Conservation (phyloP, 2,329 filamentous ascomycete species). For the Hymenoscyphus albidus region DNA sequence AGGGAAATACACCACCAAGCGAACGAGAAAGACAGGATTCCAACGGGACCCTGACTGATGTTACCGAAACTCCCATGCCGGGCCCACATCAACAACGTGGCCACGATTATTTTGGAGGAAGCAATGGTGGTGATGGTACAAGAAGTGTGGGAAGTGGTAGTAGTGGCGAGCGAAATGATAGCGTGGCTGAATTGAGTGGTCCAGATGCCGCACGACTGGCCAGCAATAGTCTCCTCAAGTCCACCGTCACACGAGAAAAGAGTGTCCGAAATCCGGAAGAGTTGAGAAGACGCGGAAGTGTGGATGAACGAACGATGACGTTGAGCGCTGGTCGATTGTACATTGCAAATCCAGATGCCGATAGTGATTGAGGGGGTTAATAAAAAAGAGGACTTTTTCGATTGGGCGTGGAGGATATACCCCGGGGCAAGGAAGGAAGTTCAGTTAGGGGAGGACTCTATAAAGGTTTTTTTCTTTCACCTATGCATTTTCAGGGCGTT, state of each 20-base stretch:
- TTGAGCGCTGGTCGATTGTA: conserved; percentile 63
- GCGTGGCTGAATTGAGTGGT: conserved; percentile 49
- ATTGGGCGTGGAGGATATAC: conserved; percentile 20
- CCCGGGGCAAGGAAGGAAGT: conserved; percentile 18
- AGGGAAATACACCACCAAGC: conserved; percentile 42
- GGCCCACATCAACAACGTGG: conserved; percentile 9
- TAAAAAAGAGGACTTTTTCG: not conserved
- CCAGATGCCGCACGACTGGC: conserved; percentile 48
- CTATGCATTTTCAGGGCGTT: conserved; percentile 12
- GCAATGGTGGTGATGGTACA: conserved; percentile 27
- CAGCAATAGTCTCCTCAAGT: conserved; percentile 55
- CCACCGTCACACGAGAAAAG: conserved; percentile 59
- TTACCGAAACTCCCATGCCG: conserved; percentile 30
- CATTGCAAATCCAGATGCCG: conserved; percentile 74
- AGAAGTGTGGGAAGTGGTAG: conserved; percentile 33
- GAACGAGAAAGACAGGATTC: conserved; percentile 31
- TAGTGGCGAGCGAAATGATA: conserved; percentile 53
- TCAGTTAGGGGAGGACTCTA: conserved; percentile 12
- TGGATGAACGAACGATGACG: conserved; percentile 75
- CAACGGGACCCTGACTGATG: conserved; percentile 26
- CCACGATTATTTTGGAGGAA: conserved; percentile 28
- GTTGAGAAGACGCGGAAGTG: conserved; percentile 70
- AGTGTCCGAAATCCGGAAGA: conserved; percentile 67
- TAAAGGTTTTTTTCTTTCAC: not conserved
- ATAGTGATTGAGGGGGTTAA: conserved; percentile 33